A percentile compares a stretch with the other conserved stretches of the same genome.
These are phyloP conservation scores for Yamadazyma jaroonii DNA, from an alignment of 1,139 yeast genomes.

Conservation along the genomic window DNA sequence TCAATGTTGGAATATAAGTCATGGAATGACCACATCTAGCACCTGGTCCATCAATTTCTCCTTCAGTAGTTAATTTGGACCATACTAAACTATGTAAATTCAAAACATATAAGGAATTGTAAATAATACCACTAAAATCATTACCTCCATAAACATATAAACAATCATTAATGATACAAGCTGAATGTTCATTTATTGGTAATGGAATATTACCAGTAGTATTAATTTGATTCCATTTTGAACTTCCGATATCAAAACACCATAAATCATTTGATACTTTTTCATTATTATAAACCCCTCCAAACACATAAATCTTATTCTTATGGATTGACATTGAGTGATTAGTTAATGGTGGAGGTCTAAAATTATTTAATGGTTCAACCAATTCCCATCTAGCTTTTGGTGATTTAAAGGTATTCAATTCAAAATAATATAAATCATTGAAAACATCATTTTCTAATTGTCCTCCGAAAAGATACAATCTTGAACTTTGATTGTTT, in stretches of 20 bases:
- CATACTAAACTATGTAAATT: conserved; percentile 71
- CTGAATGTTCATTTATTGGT: conserved; percentile 90
- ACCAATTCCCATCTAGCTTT: conserved; percentile 82
- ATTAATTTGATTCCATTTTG: conserved; percentile 61
- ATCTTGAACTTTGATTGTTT: conserved; percentile 63
- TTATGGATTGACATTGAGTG: conserved; percentile 85
- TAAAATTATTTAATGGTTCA: conserved; percentile 49
- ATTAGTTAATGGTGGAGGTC: conserved; percentile 91
- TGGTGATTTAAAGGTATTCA: conserved; percentile 83
- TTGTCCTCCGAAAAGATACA: conserved; percentile 94
- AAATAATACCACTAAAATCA: conserved; percentile 68
- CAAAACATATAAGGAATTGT: conserved; percentile 70
- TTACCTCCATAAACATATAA: conserved; percentile 93
- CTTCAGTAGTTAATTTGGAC: conserved; percentile 56
- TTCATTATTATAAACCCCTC: conserved; percentile 88
- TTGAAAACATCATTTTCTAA: conserved; percentile 83
- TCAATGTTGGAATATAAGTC: conserved; percentile 62
- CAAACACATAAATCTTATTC: conserved; percentile 76
- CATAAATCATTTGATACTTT: conserved; percentile 77
- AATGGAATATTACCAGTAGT: conserved; percentile 67
- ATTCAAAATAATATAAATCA: conserved; percentile 83
- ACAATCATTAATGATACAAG: conserved; percentile 74
- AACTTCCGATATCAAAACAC: conserved; percentile 69
- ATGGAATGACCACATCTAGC: conserved; percentile 94
- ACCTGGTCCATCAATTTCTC: conserved; percentile 56